Conservation (phyloP, 306 rosid genomes). For the Corylus avellana region DNA sequence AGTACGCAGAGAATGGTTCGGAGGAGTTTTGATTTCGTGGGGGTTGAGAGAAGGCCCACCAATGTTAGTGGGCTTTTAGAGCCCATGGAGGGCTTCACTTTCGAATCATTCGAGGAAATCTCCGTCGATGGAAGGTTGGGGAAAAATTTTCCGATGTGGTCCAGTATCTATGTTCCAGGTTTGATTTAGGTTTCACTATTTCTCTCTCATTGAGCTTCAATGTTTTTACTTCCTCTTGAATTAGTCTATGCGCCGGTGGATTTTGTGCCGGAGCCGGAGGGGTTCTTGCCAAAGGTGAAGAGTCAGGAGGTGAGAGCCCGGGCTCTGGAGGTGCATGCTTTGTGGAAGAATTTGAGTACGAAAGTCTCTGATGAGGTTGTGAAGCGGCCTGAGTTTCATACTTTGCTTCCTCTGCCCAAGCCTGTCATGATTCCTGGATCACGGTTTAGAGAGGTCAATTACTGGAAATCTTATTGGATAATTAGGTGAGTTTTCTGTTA, state of each 20-base stretch:
- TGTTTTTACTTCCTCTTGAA: no score
- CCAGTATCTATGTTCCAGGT: no score
- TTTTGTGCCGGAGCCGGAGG: constrained; percentile 56
- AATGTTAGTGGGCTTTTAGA: no score
- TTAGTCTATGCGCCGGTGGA: constrained; percentile 63
- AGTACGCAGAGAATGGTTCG: no score
- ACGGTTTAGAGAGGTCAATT: constrained; percentile 79
- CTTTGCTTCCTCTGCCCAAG: constrained; percentile 68
- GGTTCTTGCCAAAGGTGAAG: constrained; percentile 66
- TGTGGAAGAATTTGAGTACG: constrained; percentile 76
- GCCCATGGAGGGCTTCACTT: no score
- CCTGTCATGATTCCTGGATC: constrained; percentile 71
- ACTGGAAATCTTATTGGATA: constrained; percentile 96
- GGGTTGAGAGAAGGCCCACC: no score
- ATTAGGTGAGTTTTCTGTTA: constrained; percentile 50
- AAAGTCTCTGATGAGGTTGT: constrained; percentile 41
- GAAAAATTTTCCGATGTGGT: no score
- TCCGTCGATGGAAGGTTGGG: no score
- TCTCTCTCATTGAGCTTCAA: no score
- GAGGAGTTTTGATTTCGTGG: no score
- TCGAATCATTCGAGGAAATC: no score
- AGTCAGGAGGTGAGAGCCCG: constrained; percentile 60
- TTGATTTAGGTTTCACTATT: no score
- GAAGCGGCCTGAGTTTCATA: constrained; percentile 53
- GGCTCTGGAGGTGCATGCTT: constrained; percentile 73